These are phyloP conservation scores for Clavaria fumosa DNA, from an alignment of 768 basidiomycete genomes.

Conservation along the genomic window DNA sequence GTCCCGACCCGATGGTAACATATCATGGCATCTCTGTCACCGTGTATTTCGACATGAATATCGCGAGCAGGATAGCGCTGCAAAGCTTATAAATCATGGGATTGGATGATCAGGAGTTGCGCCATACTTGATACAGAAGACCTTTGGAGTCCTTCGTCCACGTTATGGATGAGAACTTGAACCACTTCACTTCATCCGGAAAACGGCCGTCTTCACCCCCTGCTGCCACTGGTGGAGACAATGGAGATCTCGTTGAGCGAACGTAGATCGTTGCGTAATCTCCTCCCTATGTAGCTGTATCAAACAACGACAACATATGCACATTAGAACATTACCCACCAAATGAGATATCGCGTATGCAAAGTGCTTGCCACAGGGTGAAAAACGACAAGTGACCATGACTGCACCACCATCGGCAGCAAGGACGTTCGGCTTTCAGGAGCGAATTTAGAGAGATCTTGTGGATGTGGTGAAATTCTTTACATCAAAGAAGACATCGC, in stretches of 20 bases:
- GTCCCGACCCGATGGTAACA: slow-evolving; percentile 68
- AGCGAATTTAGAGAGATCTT: no score
- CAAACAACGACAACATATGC: slow-evolving; percentile 5
- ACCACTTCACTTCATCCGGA: slow-evolving; percentile 52
- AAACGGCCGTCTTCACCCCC: slow-evolving; percentile 35
- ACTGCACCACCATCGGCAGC: slow-evolving; percentile 1
- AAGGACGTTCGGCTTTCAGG: neutral
- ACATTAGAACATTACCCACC: slow-evolving; percentile 23
- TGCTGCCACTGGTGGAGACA: slow-evolving; percentile 25
- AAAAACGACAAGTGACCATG: slow-evolving; percentile 29
- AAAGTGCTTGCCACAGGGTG: slow-evolving; percentile 50
- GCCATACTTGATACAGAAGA: slow-evolving; percentile 64
- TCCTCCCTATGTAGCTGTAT: slow-evolving; percentile 35
- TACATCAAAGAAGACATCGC: slow-evolving; percentile 73
- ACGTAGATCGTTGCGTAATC: slow-evolving; percentile 59
- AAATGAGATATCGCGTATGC: slow-evolving; percentile 67
- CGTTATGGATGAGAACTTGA: slow-evolving; percentile 57
- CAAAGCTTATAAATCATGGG: slow-evolving; percentile 5
- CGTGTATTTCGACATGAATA: slow-evolving; percentile 28
- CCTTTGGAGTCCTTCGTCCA: slow-evolving; percentile 74
- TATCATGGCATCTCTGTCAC: slow-evolving; percentile 55
- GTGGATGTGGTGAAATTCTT: slow-evolving; percentile 9
- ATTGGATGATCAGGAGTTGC: neutral
- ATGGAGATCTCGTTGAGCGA: slow-evolving; percentile 43
- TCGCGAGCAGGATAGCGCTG: slow-evolving; percentile 43